Conservation (phyloP, 306 rosid species). For the Prunus davidiana region DNA sequence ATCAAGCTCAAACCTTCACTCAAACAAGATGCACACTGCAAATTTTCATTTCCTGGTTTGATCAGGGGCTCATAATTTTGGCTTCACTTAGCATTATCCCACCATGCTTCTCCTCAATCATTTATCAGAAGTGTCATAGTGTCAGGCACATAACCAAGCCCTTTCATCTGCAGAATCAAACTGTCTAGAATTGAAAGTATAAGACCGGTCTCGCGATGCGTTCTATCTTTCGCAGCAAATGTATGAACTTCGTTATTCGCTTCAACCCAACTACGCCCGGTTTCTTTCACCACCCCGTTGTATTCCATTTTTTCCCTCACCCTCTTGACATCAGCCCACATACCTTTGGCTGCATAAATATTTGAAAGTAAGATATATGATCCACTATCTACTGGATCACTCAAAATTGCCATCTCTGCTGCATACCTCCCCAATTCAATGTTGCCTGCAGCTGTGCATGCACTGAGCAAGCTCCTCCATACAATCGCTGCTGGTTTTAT, state of each 20-base stretch:
- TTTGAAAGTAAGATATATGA: slow-evolving; percentile 77
- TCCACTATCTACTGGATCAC: slow-evolving; percentile 75
- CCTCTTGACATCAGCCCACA: slow-evolving; percentile 73
- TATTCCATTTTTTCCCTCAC: slow-evolving; percentile 68
- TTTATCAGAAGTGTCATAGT: slow-evolving; percentile 6
- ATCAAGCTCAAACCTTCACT: not conserved
- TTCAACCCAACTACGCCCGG: slow-evolving; percentile 46
- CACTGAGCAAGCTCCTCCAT: slow-evolving; percentile 94
- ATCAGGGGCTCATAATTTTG: not conserved
- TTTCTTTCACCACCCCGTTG: slow-evolving; percentile 67
- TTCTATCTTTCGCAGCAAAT: slow-evolving; percentile 39
- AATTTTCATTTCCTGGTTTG: not conserved
- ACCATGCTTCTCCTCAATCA: slow-evolving; percentile 2
- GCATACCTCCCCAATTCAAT: slow-evolving; percentile 74
- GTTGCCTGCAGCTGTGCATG: slow-evolving; percentile 65
- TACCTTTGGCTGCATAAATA: slow-evolving; percentile 82
- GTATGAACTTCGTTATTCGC: slow-evolving; percentile 21
- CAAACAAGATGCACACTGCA: not conserved
- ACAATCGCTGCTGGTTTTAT: slow-evolving; percentile 67
- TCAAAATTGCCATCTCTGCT: slow-evolving; percentile 76
- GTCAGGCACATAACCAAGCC: slow-evolving; percentile 45
- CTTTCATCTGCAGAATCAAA: slow-evolving; percentile 53
- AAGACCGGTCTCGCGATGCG: slow-evolving; percentile 32
- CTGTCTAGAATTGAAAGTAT: slow-evolving; percentile 45
- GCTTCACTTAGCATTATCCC: not conserved